Evolutionary conservation across 768 basidiomycete genomes (phyloP).

Genomic region (Lactarius trivialis): DNA sequence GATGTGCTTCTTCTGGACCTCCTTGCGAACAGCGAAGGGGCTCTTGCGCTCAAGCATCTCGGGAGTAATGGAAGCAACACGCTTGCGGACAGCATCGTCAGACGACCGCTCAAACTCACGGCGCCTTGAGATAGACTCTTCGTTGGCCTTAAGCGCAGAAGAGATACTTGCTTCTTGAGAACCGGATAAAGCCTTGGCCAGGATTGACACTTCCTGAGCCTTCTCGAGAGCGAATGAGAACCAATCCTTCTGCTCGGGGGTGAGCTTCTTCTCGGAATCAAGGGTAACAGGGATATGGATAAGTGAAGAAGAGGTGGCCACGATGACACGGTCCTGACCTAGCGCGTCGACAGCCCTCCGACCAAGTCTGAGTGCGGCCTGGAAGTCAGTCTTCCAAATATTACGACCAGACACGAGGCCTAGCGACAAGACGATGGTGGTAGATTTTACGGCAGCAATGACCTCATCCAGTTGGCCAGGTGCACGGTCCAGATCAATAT

Average conservation of each 20-base stretch:
- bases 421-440: constrained; percentile 76
- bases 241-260: constrained; percentile 89
- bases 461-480: constrained; percentile 82
- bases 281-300: constrained; percentile 97
- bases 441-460: constrained; percentile 76
- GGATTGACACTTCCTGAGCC: constrained; percentile 78
- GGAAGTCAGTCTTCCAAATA: constrained; percentile 98
- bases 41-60: constrained; percentile 84
- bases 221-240: constrained; percentile 98
- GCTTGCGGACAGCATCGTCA: constrained; percentile 91
- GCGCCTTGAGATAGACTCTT: constrained; percentile 83
- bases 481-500: constrained; percentile 95
- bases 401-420: constrained; percentile 97
- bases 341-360: constrained; percentile 81
- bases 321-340: constrained; percentile 81
- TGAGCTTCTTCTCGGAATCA: constrained; percentile 85
- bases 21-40: constrained; percentile 81
- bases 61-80: constrained; percentile 85
- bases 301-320: constrained; percentile 95
- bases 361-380: constrained; percentile 69
- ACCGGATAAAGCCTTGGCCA: constrained; percentile 80
- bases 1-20: constrained; percentile 82
- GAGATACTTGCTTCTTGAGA: constrained; percentile 70
- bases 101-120: constrained; percentile 92
- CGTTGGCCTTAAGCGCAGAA: constrained; percentile 82